phyloP scores from a whole-genome alignment of 768 basidiomycete genomes.

The Collybia nuda region DNA sequence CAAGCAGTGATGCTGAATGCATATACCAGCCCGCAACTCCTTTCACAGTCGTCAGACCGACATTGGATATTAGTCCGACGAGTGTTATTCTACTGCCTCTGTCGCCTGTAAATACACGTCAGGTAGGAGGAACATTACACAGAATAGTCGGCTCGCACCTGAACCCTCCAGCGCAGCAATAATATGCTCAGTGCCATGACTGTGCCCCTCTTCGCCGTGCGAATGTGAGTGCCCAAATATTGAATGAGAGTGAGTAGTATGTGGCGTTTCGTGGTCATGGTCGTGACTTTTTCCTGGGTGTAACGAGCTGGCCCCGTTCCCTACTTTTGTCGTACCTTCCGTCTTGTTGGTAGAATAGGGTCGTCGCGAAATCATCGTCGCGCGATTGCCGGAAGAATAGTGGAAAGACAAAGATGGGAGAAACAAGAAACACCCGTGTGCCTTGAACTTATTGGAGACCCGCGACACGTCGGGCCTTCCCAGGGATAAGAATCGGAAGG shows the following conservation, averaged over 20 bases:
- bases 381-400: not conserved
- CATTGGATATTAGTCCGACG: conserved; percentile 79
- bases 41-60: conserved; percentile 80
- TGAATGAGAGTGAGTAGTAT: conserved; percentile 59
- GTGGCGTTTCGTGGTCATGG: conserved; percentile 44
- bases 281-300: conserved; percentile 19
- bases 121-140: not conserved
- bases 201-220: conserved; percentile 57
- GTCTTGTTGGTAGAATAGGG: conserved; percentile 23
- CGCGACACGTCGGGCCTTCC: conserved; percentile 10
- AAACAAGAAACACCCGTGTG: not conserved
- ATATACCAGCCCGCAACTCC: conserved; percentile 86
- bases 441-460: conserved; percentile 2
- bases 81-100: conserved; percentile 83
- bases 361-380: conserved; percentile 20
- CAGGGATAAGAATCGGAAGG: conserved; percentile 4
- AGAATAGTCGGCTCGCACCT: conserved; percentile 39
- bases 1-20: conserved; percentile 89
- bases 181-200: conserved; percentile 64
- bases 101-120: conserved; percentile 50
- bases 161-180: conserved; percentile 65
- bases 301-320: conserved; percentile 2
- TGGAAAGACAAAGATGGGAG: conserved; percentile 3
- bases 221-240: conserved; percentile 67
- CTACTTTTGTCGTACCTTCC: not conserved